Conservation (phyloP, 345 rosid species). For the Acer yangbiense region DNA sequence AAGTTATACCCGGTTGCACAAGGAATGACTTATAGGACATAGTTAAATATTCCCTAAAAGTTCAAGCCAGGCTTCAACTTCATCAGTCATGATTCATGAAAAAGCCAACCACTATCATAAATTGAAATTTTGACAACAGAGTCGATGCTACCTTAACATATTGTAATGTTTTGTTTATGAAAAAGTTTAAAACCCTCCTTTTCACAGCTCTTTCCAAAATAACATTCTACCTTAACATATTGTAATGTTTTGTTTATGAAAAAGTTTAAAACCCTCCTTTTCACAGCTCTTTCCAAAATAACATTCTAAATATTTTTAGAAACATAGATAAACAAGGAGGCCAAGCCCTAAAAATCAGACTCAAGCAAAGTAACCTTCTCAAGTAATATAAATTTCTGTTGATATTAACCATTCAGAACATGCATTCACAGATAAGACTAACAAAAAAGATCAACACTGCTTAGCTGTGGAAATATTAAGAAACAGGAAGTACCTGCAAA, state of each 20-base stretch:
- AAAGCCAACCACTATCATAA: not conserved
- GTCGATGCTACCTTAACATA: no score
- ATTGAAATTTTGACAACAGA: not conserved
- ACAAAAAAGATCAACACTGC: not conserved
- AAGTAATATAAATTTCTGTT: not conserved
- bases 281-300: not conserved
- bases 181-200: not conserved
- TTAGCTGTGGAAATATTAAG: not conserved
- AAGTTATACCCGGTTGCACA: not conserved
- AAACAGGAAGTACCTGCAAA: constrained; percentile 55
- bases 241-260: not conserved
- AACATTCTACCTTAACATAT: no score
- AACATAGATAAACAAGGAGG: not conserved
- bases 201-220: not conserved
- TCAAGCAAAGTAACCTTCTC: not conserved
- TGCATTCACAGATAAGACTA: not conserved
- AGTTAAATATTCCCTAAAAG: not conserved
- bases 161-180: not conserved
- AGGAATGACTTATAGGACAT: not conserved
- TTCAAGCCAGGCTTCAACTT: not conserved
- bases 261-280: not conserved
- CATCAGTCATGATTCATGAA: no score
- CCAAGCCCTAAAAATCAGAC: not conserved
- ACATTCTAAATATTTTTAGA: not conserved
- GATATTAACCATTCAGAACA: not conserved